Evolutionary conservation across 225 moss, liverwort and hornwort genomes (phyloP), one percentile per base, ranked within the genome.

Genomic region (Sphagnum tenellum): DNA sequence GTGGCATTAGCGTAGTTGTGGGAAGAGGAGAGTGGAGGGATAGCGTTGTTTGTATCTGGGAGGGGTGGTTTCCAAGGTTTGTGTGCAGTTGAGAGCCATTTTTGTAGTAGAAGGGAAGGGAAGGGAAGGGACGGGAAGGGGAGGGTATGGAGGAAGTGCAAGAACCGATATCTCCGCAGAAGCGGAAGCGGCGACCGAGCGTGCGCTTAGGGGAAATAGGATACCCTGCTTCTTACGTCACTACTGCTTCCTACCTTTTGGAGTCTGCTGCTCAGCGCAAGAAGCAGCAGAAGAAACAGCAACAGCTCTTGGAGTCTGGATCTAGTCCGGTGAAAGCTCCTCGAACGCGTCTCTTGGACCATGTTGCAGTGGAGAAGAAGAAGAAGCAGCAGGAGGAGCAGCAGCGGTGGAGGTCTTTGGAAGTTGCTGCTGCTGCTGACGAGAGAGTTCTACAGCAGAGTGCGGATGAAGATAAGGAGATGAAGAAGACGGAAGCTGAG

Each of bases 201-300:
- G 94, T 94, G 68, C 76, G 94, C 44, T 58, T 94, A 54, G 91
- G 91, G 53, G 91, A 91, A 64, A 89, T 87, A 44, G 87, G 94
- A 46, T 85, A 73, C 49, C 57, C 78, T 3, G 81, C 85, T 61
- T 72, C 75, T 3, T 75, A 63, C 45, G 70, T 76, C 49, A 29
- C 29, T 29, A 29, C 29, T 29, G 44, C 76, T 2, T 70, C 76
- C 13, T 29, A 29, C 46, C 4, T 56, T 6, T 67, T 69, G 77
- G 45, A 60, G 63, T 71, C 64, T 64, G 71, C 59, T 49, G 70
- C 13, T 72, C 81, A 79, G 69, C 62, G 66, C 49, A 84, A 53
- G 44, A 14, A 67, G 70, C 12, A 58, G 64, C 14, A 67, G 59
- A 51, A 54, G 77, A 71, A 71, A 3, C 78, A 63, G 14, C 79